Evolutionary conservation across 768 basidiomycete genomes (phyloP).

Genomic region (Holtermannia corniformis): DNA sequence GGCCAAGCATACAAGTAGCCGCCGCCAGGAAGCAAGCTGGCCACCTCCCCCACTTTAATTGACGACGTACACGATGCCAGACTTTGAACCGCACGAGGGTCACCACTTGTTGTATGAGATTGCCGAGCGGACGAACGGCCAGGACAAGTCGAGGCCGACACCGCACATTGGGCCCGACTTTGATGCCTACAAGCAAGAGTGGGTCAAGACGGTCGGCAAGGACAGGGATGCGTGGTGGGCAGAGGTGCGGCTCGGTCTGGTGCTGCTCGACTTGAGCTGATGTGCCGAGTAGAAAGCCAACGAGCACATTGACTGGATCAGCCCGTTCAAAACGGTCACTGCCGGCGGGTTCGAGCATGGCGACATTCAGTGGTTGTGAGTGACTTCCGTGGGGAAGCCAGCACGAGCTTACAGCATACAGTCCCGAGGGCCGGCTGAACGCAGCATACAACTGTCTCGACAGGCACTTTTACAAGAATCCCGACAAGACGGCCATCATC

Average conservation of each 20-base stretch:
- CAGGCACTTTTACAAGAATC: constrained; percentile 84
- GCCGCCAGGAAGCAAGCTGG: too few species aligned
- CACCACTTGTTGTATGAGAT: constrained; percentile 51
- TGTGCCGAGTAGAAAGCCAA: constrained; percentile 47
- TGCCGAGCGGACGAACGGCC: constrained; percentile 58
- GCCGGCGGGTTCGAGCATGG: constrained; percentile 73
- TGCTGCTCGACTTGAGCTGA: not conserved
- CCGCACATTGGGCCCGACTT: constrained; percentile 74
- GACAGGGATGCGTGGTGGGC: constrained; percentile 82
- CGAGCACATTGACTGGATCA: constrained; percentile 74
- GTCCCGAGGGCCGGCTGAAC: constrained; percentile 81
- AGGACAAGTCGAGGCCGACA: constrained; percentile 48
- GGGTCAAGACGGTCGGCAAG: constrained; percentile 62
- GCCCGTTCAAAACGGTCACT: constrained; percentile 77
- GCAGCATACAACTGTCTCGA: constrained; percentile 97
- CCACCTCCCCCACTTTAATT: too few species aligned
- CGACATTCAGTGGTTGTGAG: constrained; percentile 78
- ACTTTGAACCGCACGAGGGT: not conserved
- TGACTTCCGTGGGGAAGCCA: constrained; percentile 1
- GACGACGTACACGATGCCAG: too few species aligned
- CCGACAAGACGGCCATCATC: constrained; percentile 84
- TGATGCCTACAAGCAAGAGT: constrained; percentile 59
- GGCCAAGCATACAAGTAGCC: too few species aligned
- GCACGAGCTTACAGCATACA: constrained; percentile 4
- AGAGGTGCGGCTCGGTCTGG: constrained; percentile 47